These are phyloP conservation scores for Paraphoma chrysanthemicola DNA, from an alignment of 2,329 filamentous ascomycete genomes.

Conservation along the genomic window DNA sequence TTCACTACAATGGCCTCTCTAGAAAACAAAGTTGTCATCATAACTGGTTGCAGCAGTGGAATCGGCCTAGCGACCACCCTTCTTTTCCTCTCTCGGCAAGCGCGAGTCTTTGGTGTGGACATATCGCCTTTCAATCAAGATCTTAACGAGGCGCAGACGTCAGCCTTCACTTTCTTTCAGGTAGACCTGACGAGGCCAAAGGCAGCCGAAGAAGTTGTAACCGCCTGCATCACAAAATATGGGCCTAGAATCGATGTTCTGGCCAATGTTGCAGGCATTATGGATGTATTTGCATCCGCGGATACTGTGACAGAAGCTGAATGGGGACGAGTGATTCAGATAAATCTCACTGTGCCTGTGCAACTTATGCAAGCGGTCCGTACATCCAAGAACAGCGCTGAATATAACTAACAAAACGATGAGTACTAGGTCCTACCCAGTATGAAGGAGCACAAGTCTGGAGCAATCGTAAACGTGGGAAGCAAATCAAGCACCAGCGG, in stretches of 20 bases:
- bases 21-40: slow-evolving; percentile 28
- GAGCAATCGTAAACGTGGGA: slow-evolving; percentile 52
- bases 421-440: slow-evolving; percentile 39
- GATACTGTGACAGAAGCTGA: slow-evolving; percentile 47
- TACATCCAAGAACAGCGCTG: neutral
- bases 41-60: slow-evolving; percentile 33
- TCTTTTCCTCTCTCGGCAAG: slow-evolving; percentile 23
- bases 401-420: too few species aligned
- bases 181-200: slow-evolving; percentile 19
- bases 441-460: slow-evolving; percentile 50
- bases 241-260: slow-evolving; percentile 47
- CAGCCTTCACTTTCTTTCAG: slow-evolving; percentile 26
- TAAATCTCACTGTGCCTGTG: slow-evolving; percentile 55
- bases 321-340: slow-evolving; percentile 51
- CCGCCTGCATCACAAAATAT: slow-evolving; percentile 21
- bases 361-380: slow-evolving; percentile 51
- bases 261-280: slow-evolving; percentile 54
- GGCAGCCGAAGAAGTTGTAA: slow-evolving; percentile 18
- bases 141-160: slow-evolving; percentile 1
- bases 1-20: slow-evolving; percentile 5
- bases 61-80: slow-evolving; percentile 31
- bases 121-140: slow-evolving; percentile 20
- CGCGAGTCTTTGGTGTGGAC: slow-evolving; percentile 33
- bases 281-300: slow-evolving; percentile 50
- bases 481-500: slow-evolving; percentile 43